A percentile compares a stretch with the other conserved stretches of the same genome.
phyloP scores from a whole-genome alignment of 2,329 filamentous ascomycete genomes.

The Lachnellula occidentalis region DNA sequence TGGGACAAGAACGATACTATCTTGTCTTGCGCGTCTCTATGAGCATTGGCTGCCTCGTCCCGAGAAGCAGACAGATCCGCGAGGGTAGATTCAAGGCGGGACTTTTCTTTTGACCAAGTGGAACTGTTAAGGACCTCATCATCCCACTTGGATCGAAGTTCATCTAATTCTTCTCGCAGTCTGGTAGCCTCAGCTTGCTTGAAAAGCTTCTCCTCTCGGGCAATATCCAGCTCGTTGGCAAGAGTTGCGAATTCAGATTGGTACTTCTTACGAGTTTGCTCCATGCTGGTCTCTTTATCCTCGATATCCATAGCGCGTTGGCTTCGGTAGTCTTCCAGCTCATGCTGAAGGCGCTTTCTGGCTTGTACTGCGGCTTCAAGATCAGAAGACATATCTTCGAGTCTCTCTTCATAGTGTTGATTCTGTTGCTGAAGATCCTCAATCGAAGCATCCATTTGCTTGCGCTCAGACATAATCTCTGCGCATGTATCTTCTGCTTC shows the following conservation, averaged over 20 bases:
- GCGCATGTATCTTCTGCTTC: constrained; percentile 91
- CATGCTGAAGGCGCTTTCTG: constrained; percentile 91
- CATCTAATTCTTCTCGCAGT: constrained; percentile 91
- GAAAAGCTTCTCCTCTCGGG: constrained; percentile 81
- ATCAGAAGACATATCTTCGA: constrained; percentile 89
- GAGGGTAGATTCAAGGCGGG: constrained; percentile 81
- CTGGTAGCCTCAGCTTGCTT: constrained; percentile 82
- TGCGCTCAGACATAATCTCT: constrained; percentile 83
- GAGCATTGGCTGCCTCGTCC: constrained; percentile 86
- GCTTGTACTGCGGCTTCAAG: constrained; percentile 78
- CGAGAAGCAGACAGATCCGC: constrained; percentile 85
- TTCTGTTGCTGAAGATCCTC: constrained; percentile 88
- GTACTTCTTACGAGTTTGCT: constrained; percentile 97
- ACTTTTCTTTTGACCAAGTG: constrained; percentile 97
- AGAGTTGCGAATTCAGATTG: constrained; percentile 86
- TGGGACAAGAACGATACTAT: constrained; percentile 87
- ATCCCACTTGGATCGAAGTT: constrained; percentile 94
- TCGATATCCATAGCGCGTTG: constrained; percentile 95
- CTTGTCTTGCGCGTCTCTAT: constrained; percentile 92
- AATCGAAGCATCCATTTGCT: constrained; percentile 80
- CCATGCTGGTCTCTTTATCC: constrained; percentile 92
- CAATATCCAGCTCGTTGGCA: constrained; percentile 87
- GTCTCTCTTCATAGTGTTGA: constrained; percentile 81
- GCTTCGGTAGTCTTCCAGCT: constrained; percentile 94
- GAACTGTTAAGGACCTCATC: constrained; percentile 96